Evolutionary conservation across 129 eudicot species (phyloP), one percentile per base, ranked within the genome.

Genomic region (Arctium lappa): DNA sequence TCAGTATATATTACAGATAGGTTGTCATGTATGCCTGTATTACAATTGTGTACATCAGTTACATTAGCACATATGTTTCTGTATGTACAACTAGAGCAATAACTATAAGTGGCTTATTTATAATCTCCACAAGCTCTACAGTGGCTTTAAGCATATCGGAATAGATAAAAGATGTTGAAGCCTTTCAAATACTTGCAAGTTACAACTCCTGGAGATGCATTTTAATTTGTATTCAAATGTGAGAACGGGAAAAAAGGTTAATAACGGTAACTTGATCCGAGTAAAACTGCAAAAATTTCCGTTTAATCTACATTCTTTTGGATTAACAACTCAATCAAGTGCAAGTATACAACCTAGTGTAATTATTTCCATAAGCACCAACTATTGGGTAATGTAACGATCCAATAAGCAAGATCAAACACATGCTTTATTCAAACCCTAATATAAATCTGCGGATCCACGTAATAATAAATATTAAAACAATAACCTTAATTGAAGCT

Each of bases 401-500:
- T 84, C 79, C 12, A 62, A 6, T 1, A 40, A 77, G 33, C 83
- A 79, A 60, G 69, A 84, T 78, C 70, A 84, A 32, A 42, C 12
- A 78, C 60, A 72, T 12, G 33, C 68, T 71, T 32, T 72, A 69
- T 76, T 72, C 78, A 83, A 83, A 83, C 86, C 82, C 86, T 83
- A 83, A 77, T 42, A 71, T 31, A 82, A 82, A 82, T 65, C 75
- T 9, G 46, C 78, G 63, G 82, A 83, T 83, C 82, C 78, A 77
- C 16, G 33, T 70, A 38, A 40, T 73, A 50, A 75, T 22, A 22
- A 22, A 31, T 1, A 63, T 16, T n/a, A 66, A 22, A 22, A 75
- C 22, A 46, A 76, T 10, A 63, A 50, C 73, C 69, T 30, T 30
- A 70, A 72, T 50, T 27, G 73, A 83, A 76, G 72, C 77, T 76